Conservation (phyloP, 306 rosid genomes). For the Prunus persica region Prunus_persica_NCBIv2 NC_034014.1:28100001-28100500, state of each 20-base stretch:
- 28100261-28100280: constrained; percentile 50
- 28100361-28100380: constrained; percentile 10
- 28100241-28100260: constrained; percentile 64
- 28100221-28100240: constrained; percentile 70
- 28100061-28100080: constrained; percentile 70
- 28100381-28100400: constrained; percentile 9
- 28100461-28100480: background rate
- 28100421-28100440: constrained; percentile 2
- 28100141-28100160: constrained; percentile 29
- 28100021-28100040: constrained; percentile 71
- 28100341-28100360: constrained; percentile 53
- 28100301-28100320: constrained; percentile 73
- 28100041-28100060: constrained; percentile 77
- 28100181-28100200: constrained; percentile 1
- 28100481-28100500: constrained; percentile 3
- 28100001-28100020: constrained; percentile 84
- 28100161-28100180: constrained; percentile 1
- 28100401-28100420: background rate
- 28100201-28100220: constrained; percentile 17
- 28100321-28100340: constrained; percentile 62
- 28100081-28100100: constrained; percentile 67
- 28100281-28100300: constrained; percentile 57
- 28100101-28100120: constrained; percentile 77
- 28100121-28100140: constrained; percentile 68
- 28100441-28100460: background rate